Conservation (phyloP, 257 asterid species). For the Solanum appendiculatum region DNA sequence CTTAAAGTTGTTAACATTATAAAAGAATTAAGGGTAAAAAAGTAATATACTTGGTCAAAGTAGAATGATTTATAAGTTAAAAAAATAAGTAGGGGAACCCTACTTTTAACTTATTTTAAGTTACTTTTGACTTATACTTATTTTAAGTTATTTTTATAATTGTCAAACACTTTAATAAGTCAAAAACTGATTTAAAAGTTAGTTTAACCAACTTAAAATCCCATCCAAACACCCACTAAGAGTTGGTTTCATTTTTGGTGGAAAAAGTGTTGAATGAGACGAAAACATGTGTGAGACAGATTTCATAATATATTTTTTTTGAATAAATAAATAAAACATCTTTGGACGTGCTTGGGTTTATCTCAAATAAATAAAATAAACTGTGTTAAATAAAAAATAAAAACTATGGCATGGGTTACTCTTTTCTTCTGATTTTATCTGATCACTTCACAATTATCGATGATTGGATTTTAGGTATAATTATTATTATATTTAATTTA, state of each 20-base stretch:
- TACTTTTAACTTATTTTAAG: no score
- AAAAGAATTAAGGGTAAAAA: no score
- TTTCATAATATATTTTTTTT: not conserved
- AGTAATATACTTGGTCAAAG: no score
- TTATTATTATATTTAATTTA: not conserved
- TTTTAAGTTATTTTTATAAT: no score
- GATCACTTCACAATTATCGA: not conserved
- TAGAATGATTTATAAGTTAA: no score
- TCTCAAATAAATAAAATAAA: not conserved
- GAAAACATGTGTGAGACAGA: not conserved
- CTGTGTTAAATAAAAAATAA: not conserved
- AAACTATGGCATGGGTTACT: not conserved
- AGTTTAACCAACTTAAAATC: no score
- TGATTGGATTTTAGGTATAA: not conserved
- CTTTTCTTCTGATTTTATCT: not conserved
- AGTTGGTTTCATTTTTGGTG: not conserved
- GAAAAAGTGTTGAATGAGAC: not conserved
- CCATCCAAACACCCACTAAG: no score
- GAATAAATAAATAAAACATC: not conserved
- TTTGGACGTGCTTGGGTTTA: not conserved
- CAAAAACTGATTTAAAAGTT: no score
- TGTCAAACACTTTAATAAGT: no score
- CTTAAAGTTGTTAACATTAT: no score
- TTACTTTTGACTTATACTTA: no score
- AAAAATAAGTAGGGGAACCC: no score